Base-by-base conservation (phyloP, 441 rosid genomes). In the Arabidopsis lyrata region DNA sequence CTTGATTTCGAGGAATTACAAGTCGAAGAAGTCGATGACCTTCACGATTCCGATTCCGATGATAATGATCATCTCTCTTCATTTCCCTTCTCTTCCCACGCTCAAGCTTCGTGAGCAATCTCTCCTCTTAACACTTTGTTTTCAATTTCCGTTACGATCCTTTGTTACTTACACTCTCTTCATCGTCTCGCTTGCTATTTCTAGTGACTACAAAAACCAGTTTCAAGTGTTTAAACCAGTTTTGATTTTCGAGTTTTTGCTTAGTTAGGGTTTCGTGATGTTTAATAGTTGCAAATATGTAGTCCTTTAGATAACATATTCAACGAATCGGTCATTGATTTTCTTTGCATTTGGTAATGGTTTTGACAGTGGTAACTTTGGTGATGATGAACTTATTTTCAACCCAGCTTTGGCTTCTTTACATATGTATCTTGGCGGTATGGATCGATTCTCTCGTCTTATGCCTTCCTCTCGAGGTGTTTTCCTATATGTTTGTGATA, bases 341-440 rank as follows among this genome's bases (percentile, higher is more conserved):
- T 41, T 15, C 42, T 39, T 31, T 72, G 5, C 18, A n/a, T 12
- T 11, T 71, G 24, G 24, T 71, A 15, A 5, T 72, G 4, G 12
- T 31, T 55, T 32, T 55, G 61, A 24, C 68, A 77, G 80, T 58
- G 63, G 55, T 14, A 29, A 69, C 27, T 3, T 34, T 58, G 72
- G 73, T 48, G 55, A 8, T 49, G 80, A 72, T 75, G 93, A 80
- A 63, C 75, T 72, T 75, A 79, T 86, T 34, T 95, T 90, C 81
- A 81, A 95, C 76, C 81, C 97, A n/a, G 56, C 83, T 68, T 81
- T 92, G 90, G 90, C 98, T 79, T 88, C 99, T 6, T 45, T 92
- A 68, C 99, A 95, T 79, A 82, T 93, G 0, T 95, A 95, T 84
- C 93, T 95, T 20, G 99, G 98, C 0, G 98, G 99, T 95, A 83